Conservation (phyloP, 768 basidiomycete genomes). For the Tephrocybe sp. region DNA sequence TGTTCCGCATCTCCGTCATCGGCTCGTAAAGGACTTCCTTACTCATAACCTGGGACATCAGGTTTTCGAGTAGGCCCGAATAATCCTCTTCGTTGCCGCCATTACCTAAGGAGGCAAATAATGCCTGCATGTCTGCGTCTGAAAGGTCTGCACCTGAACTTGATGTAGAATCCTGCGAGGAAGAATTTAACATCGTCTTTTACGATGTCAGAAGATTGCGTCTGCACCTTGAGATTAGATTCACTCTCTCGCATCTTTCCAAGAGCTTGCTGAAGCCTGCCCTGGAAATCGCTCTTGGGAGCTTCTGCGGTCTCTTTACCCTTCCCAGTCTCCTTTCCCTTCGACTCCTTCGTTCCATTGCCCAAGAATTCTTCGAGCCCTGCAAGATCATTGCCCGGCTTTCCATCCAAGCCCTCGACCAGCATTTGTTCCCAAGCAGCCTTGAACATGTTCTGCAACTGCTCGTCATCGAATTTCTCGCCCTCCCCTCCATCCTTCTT, state of each 20-base stretch:
- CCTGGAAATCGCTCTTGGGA: constrained; percentile 55
- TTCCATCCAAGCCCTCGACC: constrained; percentile 56
- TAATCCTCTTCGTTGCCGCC: constrained; percentile 49
- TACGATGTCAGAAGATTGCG: too few relatives aligned
- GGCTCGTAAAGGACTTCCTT: constrained; percentile 87
- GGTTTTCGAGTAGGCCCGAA: constrained; percentile 67
- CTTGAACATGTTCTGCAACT: constrained; percentile 41
- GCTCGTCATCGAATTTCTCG: constrained; percentile 20
- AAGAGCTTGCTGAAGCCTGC: constrained; percentile 66
- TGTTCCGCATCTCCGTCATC: constrained; percentile 72
- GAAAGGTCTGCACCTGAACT: constrained; percentile 22
- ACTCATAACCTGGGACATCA: constrained; percentile 81
- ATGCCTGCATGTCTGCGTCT: constrained; percentile 46
- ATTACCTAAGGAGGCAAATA: constrained; percentile 47
- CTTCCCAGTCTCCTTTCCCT: not conserved
- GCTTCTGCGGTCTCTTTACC: not conserved
- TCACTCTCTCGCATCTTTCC: constrained; percentile 70
- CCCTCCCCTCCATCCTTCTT: constrained; percentile 20
- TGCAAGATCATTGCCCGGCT: constrained; percentile 20
- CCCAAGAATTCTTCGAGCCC: constrained; percentile 17
- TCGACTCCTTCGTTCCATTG: not conserved
- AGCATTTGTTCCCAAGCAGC: constrained; percentile 75
- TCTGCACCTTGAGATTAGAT: constrained; percentile 42
- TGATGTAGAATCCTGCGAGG: constrained; percentile 6
- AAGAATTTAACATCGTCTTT: too few relatives aligned